A percentile compares a stretch with the other conserved stretches of the same genome.
These are phyloP conservation scores for Nasturtium officinale DNA, from an alignment of 345 rosid genomes.

Conservation along the genomic window DNA sequence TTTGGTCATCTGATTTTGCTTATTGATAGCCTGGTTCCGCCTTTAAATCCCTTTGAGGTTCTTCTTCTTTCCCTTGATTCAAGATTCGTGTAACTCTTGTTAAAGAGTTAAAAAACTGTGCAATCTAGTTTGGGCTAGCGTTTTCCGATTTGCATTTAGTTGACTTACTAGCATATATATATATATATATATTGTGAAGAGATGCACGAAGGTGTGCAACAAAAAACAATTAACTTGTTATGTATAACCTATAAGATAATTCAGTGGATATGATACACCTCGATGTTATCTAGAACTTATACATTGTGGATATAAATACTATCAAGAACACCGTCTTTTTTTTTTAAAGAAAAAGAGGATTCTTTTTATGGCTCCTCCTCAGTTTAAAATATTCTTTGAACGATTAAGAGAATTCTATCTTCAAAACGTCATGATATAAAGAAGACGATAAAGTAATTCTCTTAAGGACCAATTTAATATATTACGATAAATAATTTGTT, in stretches of 20 bases:
- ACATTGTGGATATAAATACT: neutral
- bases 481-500: neutral
- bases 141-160: too few species aligned
- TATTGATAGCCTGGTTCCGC: constrained; percentile 13
- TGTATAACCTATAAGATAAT: neutral
- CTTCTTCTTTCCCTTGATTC: too few species aligned
- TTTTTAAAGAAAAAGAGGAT: neutral
- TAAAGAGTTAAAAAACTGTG: too few species aligned
- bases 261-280: neutral
- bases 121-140: too few species aligned
- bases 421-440: neutral
- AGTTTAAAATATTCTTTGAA: neutral
- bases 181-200: too few species aligned
- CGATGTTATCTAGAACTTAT: neutral
- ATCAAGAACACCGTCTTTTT: neutral
- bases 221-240: too few species aligned
- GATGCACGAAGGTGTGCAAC: too few species aligned
- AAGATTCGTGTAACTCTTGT: too few species aligned
- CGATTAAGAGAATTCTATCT: neutral
- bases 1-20: neutral
- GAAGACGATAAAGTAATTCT: too few species aligned
- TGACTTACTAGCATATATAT: too few species aligned
- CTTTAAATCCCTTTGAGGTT: neutral
- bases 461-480: neutral
- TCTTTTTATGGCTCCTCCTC: neutral